Conservation (phyloP, 2,329 filamentous ascomycete species). For the Lachnellula arida region DNA sequence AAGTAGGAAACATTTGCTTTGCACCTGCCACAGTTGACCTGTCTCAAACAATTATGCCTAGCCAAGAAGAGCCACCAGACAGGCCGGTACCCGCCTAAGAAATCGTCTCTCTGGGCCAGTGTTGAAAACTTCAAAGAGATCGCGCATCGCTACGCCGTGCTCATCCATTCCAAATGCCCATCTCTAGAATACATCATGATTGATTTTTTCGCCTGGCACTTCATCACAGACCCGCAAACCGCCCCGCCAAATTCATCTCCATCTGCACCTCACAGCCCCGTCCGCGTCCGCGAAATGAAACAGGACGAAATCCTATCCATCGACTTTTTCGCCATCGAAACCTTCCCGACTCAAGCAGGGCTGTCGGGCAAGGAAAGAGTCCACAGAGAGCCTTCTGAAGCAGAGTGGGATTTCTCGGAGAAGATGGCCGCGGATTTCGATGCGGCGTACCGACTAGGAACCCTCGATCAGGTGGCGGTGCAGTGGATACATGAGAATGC, state of each 20-base stretch:
- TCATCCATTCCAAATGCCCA: constrained; percentile 10
- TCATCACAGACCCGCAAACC: neutral
- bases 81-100: constrained; percentile 6
- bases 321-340: neutral
- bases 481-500: neutral
- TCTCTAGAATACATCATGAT: constrained; percentile 11
- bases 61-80: neutral
- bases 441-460: neutral
- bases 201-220: constrained; percentile 7
- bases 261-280: neutral
- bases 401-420: neutral
- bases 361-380: neutral
- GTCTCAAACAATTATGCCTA: constrained; percentile 7
- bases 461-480: neutral
- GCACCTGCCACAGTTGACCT: neutral
- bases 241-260: neutral
- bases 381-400: neutral
- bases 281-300: neutral
- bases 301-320: neutral
- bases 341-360: neutral
- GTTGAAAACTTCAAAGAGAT: constrained; percentile 2
- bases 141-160: constrained; percentile 8
- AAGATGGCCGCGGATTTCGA: neutral
- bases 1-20: constrained; percentile 4
- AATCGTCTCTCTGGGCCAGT: constrained; percentile 4